These are phyloP conservation scores for Microsporum audouinii DNA, from an alignment of 2,329 filamentous ascomycete genomes.

Conservation along the genomic window DNA sequence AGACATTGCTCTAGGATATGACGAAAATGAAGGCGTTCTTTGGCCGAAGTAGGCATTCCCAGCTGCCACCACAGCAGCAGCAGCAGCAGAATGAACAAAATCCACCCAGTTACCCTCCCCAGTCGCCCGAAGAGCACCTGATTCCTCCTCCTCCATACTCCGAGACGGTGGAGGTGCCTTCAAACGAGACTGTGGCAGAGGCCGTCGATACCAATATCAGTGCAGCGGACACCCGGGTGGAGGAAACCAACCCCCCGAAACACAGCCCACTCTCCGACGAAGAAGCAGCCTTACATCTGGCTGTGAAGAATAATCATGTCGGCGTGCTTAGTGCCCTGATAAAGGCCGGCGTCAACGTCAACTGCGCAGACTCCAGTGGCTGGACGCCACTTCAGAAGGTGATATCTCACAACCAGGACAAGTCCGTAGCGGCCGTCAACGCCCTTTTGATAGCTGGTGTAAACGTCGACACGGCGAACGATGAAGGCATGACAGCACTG, in stretches of 20 bases:
- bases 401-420: background rate
- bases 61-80: background rate
- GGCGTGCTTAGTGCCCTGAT: background rate
- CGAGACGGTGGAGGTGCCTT: background rate
- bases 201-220: background rate
- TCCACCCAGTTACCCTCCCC: background rate
- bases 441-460: background rate
- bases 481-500: slow-evolving; percentile 2
- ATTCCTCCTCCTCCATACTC: background rate
- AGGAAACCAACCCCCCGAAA: background rate
- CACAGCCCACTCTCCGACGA: background rate
- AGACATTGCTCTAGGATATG: background rate
- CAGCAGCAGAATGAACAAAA: background rate
- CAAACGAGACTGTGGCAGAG: background rate
- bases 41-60: background rate
- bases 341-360: background rate
- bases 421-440: background rate
- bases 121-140: background rate
- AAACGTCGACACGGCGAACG: background rate
- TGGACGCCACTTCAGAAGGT: slow-evolving; percentile 4
- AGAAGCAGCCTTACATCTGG: slow-evolving; percentile 3
- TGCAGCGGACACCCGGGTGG: background rate
- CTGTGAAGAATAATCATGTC: slow-evolving; percentile 2
- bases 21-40: background rate
- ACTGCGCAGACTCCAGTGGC: background rate